These are phyloP conservation scores for Aspergillus sergii DNA, from an alignment of 2,329 filamentous ascomycete species.

Conservation along the genomic window DNA sequence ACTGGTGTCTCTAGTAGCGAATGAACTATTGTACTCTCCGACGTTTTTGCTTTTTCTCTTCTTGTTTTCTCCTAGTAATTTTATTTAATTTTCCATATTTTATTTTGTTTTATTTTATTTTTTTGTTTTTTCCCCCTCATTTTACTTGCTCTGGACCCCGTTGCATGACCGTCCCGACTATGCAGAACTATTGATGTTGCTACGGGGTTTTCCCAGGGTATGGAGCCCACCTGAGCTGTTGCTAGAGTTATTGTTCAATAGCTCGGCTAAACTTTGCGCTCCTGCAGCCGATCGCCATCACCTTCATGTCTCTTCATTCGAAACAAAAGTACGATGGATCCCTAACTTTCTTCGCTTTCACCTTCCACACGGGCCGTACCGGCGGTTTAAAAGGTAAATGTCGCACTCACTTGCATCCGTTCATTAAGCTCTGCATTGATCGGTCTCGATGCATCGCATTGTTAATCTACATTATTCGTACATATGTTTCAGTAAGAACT, in stretches of 20 bases:
- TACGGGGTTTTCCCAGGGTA: background rate
- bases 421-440: conserved; percentile 12
- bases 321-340: conserved; percentile 11
- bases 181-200: background rate
- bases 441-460: conserved; percentile 1
- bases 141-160: background rate
- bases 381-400: conserved; percentile 4
- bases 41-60: background rate
- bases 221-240: background rate
- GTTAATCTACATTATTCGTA: background rate
- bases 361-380: conserved; percentile 20
- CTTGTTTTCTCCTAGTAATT: background rate
- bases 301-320: background rate
- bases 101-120: background rate
- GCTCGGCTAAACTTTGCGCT: conserved; percentile 1
- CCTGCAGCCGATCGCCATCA: background rate
- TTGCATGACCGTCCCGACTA: background rate
- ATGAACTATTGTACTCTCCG: background rate
- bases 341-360: conserved; percentile 3
- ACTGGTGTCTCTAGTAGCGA: background rate
- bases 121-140: background rate
- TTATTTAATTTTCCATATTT: background rate
- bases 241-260: background rate
- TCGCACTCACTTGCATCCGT: conserved; percentile 1
- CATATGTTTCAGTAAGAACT: background rate